Evolutionary conservation across 768 basidiomycete genomes (phyloP), one percentile per base, ranked within the genome.

Genomic region (Auriscalpium orientale): DNA sequence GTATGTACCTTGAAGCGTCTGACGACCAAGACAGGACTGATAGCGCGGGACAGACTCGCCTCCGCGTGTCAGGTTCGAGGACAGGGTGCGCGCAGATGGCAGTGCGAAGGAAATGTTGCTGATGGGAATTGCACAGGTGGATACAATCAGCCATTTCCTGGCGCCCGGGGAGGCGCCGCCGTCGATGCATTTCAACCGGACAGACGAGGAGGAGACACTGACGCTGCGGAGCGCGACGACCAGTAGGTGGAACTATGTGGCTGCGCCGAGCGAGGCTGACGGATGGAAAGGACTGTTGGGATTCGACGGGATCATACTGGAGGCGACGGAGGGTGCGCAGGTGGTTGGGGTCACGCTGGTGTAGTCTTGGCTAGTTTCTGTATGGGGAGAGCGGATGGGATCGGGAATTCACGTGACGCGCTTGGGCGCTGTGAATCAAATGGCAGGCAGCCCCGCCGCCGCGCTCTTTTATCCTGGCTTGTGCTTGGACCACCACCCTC

Each of bases 271-370:
- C 21, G 54, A 66, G 60, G 61, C 55, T 62, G 43, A 37, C 38
- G 22, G 43, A 49, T 34, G 20, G 22, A 0, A 50, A 85, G 83
- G 70, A 10, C 61, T 91, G 18, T 74, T 88, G 57, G 89, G 90
- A 34, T 91, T 89, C 63, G 85, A 91, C 57, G 90, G 91, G 21
- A 79, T 90, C 45, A 83, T 91, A 50, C 68, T 91, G 33, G 91
- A 93, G 63, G 85, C 87, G 12, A 83, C 87, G 11, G 86, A 89
- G 60, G 76, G 82, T 20, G 89, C 86, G 3, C 88, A 90, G 63
- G 85, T 93, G 28, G 79, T 86, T 16, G 75, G 85, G 34, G 83
- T 92, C 10, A 85, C 76, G 64, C 67, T 91, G 46, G 87, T 89
- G 68, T 87, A 59, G 46, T 22, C 55, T n/a, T n/a, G n/a, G n/a